Evolutionary conservation across 1,139 yeast species (phyloP), one percentile per base, ranked within the genome.

Genomic region (Geotrichum carabidarum): DNA sequence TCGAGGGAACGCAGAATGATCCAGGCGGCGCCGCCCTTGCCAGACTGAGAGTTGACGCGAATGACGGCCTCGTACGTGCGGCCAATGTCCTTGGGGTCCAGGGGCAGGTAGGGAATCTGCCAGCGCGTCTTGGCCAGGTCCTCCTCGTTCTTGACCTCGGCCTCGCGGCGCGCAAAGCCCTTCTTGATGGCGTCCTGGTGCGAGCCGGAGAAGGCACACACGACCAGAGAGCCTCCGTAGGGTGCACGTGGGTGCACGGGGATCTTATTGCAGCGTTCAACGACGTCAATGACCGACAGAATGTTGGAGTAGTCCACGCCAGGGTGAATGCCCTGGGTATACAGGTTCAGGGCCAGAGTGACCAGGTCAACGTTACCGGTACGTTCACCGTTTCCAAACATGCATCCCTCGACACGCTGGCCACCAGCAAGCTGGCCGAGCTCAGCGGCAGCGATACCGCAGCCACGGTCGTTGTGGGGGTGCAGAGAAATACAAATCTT

Each of bases 11-110:
- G 82, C 65, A 90, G 79, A 66, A 93, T 86, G 62, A 93, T 86
- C 97, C 98, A 93, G 34, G 98, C 95, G 32, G 98, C 95, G 69
- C 98, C 98, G 68, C 98, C 98, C 75, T 93, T 93, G 68, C 99
- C 99, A 31, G 95, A 86, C 76, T 93, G 98, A 9, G 97, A 90
- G 76, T 93, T 93, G 72, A 93, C 98, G 72, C 99, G 83, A 68
- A 93, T 93, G 61, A 93, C 95, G 46, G 98, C 98, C 75, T 93
- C 98, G 73, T 93, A 93, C 56, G 88, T 91, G 74, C 98, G 84
- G 57, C 98, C 98, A 65, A 93, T 86, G 71, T 93, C 98, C 69
- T 84, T 80, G 63, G 99, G 99, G 73, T 93, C 99, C 72, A 93
- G 79, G 58, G 99, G 98, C 67, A 93, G 79, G 75, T 93, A 93